Evolutionary conservation across 2,329 filamentous ascomycete genomes (phyloP).

Genomic region (Colletotrichum endophyticum): DNA sequence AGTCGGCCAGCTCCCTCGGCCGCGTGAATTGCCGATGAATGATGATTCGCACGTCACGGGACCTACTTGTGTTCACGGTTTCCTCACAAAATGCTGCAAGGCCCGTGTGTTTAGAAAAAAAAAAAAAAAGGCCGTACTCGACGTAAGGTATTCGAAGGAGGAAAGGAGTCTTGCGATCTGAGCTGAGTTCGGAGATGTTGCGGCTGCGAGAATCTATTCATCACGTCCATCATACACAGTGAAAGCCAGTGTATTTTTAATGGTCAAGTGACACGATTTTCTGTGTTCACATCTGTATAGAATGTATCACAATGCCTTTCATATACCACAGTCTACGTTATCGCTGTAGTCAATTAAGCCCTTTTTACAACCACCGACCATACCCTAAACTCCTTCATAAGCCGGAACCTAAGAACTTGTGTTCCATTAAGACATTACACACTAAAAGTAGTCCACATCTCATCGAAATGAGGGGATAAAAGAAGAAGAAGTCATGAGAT

Average conservation of each 20-base stretch:
- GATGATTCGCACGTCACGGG: neutral
- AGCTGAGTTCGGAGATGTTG: neutral
- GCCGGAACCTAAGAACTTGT: neutral
- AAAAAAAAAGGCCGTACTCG: neutral
- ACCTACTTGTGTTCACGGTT: neutral
- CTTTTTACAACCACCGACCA: neutral
- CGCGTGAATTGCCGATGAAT: neutral
- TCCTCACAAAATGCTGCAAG: neutral
- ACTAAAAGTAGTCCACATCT: neutral
- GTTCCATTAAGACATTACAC: slow-evolving; percentile 2
- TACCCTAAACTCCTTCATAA: neutral
- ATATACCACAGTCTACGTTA: neutral
- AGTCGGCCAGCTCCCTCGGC: neutral
- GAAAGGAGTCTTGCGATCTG: neutral
- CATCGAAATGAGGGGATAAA: neutral
- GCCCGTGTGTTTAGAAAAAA: too few relatives aligned
- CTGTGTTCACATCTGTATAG: neutral
- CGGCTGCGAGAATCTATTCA: neutral
- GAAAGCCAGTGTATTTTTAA: neutral
- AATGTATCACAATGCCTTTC: neutral
- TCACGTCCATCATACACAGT: neutral
- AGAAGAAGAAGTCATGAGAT: neutral
- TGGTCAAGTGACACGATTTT: neutral
- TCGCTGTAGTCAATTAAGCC: neutral
- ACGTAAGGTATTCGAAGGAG: neutral